Percentiles rank a stretch among this genome's conserved stretches.
Evolutionary conservation across 768 basidiomycete genomes (phyloP).

Genomic region (Macrocybe gigantea): DNA sequence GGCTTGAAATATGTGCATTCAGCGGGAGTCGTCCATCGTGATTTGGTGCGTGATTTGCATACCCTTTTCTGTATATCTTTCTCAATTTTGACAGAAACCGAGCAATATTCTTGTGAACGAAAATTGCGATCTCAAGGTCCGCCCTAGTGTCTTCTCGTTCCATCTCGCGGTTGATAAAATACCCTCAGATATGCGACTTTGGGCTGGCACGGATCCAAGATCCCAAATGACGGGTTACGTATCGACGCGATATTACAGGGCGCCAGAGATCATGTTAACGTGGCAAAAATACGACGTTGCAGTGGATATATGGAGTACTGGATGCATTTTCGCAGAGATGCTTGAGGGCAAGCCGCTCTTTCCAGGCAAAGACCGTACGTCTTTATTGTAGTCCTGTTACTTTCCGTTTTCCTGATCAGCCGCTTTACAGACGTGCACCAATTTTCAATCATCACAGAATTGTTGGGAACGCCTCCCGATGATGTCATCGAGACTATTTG

Average conservation of each 20-base stretch:
- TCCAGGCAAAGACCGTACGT: conserved; percentile 98
- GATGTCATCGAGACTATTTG: conserved; percentile 99
- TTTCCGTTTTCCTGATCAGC: not conserved
- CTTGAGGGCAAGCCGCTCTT: conserved; percentile 97
- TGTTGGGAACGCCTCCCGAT: conserved; percentile 97
- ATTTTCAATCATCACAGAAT: conserved; percentile 98
- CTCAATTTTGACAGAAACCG: conserved; percentile 64
- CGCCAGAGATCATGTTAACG: conserved; percentile 99
- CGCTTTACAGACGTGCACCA: conserved; percentile 90
- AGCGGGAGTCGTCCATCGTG: conserved; percentile 96
- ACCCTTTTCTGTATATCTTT: not conserved
- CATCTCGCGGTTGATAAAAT: not conserved
- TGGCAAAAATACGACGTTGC: conserved; percentile 99
- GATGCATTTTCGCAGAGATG: conserved; percentile 99
- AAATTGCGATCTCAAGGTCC: conserved; percentile 96
- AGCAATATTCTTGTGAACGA: conserved; percentile 99
- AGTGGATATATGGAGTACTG: conserved; percentile 99
- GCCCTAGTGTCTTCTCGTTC: conserved; percentile 8
- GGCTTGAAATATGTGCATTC: conserved; percentile 99
- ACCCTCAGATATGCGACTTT: conserved; percentile 89
- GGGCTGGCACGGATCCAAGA: conserved; percentile 98
- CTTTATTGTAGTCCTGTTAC: conserved; percentile 4
- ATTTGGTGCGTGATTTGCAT: conserved; percentile 56
- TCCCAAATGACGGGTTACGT: conserved; percentile 99
- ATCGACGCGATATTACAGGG: conserved; percentile 97